A percentile compares a stretch with the other conserved stretches of the same genome.
Conservation (phyloP, 23 red algal genomes). For the Gracilaria domingensis region DNA sequence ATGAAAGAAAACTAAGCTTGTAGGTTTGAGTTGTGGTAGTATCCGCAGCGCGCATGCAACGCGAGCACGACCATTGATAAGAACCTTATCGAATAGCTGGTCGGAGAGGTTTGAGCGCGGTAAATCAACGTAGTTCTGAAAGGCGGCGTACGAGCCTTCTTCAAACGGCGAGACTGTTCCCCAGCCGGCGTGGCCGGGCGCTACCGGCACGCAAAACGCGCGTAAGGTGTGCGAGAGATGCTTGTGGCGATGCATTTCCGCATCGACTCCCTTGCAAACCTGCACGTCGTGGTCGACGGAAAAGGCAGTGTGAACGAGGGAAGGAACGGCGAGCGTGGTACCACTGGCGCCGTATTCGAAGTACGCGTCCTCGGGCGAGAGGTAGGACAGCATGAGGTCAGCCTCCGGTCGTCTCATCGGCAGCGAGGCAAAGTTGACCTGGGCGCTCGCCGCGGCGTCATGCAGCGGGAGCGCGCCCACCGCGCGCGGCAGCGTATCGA, state of each 20-base stretch:
- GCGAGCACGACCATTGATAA: slow-evolving; percentile 76
- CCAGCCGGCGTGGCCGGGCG: slow-evolving; percentile 58
- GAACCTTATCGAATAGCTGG: slow-evolving; percentile 62
- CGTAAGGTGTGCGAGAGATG: slow-evolving; percentile 14
- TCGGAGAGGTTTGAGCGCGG: slow-evolving; percentile 47
- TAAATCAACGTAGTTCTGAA: slow-evolving; percentile 74
- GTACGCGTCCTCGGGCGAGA: slow-evolving; percentile 53
- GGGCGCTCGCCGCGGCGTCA: not conserved
- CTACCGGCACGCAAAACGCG: slow-evolving; percentile 65
- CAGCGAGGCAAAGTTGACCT: slow-evolving; percentile 47
- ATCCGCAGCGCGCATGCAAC: slow-evolving; percentile 75
- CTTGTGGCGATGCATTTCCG: slow-evolving; percentile 18
- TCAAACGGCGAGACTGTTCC: slow-evolving; percentile 46
- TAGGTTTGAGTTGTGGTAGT: slow-evolving; percentile 49
- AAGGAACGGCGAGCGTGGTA: slow-evolving; percentile 56
- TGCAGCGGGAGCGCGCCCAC: not conserved
- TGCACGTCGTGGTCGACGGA: slow-evolving; percentile 76
- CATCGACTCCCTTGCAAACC: slow-evolving; percentile 28
- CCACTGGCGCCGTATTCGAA: slow-evolving; percentile 72
- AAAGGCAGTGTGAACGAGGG: slow-evolving; percentile 50
- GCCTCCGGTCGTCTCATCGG: slow-evolving; percentile 69
- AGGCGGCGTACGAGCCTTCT: slow-evolving; percentile 68
- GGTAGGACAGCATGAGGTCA: slow-evolving; percentile 55
- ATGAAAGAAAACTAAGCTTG: slow-evolving; percentile 62
- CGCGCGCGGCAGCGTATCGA: not conserved